Conservation (phyloP, 768 basidiomycete species). For the Chiua virens region DNA sequence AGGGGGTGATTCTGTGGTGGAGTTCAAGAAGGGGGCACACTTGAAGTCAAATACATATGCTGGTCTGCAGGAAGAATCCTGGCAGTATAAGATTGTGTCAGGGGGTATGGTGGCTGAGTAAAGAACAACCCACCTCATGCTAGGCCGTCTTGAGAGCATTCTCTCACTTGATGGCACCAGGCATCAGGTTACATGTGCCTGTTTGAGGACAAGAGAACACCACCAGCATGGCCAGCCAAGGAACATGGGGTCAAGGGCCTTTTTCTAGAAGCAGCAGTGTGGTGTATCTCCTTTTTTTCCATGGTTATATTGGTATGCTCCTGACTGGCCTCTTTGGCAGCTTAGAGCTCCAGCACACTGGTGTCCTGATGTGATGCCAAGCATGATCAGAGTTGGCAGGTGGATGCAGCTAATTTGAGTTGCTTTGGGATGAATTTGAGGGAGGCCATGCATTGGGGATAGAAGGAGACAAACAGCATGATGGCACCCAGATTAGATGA, state of each 20-base stretch:
- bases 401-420: slow-evolving; percentile 90
- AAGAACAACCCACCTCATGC: slow-evolving; percentile 89
- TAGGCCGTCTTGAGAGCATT: slow-evolving; percentile 89
- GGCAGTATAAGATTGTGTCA: too few relatives aligned
- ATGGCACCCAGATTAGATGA: slow-evolving; percentile 29
- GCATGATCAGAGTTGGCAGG: slow-evolving; percentile 98
- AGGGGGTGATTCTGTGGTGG: too few relatives aligned
- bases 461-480: slow-evolving; percentile 21
- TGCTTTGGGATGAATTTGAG: slow-evolving; percentile 79
- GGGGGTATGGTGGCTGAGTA: too few relatives aligned
- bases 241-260: slow-evolving; percentile 15
- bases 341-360: slow-evolving; percentile 82
- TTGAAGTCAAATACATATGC: too few relatives aligned
- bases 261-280: slow-evolving; percentile 25
- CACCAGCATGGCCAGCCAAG: slow-evolving; percentile 73
- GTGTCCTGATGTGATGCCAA: slow-evolving; percentile 80
- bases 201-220: slow-evolving; percentile 82
- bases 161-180: slow-evolving; percentile 93
- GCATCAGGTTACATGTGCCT: slow-evolving; percentile 83
- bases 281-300: slow-evolving; percentile 79
- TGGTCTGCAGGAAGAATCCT: too few relatives aligned
- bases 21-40: too few relatives aligned
- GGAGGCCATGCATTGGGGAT: slow-evolving; percentile 46
- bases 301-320: slow-evolving; percentile 77
- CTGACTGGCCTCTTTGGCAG: slow-evolving; percentile 90